phyloP scores from a whole-genome alignment of 2,329 filamentous ascomycete genomes.

The Cladophialophora immunda region DNA sequence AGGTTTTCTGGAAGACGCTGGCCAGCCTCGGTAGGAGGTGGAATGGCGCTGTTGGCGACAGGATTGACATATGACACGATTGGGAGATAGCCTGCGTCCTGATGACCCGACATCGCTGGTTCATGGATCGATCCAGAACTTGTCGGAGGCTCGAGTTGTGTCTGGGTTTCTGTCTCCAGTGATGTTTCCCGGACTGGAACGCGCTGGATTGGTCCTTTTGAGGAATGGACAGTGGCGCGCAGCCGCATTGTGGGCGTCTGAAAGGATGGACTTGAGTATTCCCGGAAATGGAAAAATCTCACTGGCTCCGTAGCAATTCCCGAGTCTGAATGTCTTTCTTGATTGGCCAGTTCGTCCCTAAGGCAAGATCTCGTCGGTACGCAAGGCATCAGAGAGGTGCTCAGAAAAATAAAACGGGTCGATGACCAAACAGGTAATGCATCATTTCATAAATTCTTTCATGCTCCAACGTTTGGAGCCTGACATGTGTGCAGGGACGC shows the following conservation, averaged over 20 bases:
- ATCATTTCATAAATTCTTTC: constrained; percentile 35
- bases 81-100: neutral
- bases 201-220: neutral
- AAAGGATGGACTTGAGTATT: neutral
- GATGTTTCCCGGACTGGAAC: neutral
- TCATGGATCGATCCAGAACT: neutral
- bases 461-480: constrained; percentile 39
- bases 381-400: neutral
- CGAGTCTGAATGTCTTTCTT: neutral
- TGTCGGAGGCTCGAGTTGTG: neutral
- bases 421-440: neutral
- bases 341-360: neutral
- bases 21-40: neutral
- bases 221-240: neutral
- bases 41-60: neutral
- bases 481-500: constrained; percentile 35
- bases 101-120: neutral
- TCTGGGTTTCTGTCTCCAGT: neutral
- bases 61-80: neutral
- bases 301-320: neutral
- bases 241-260: neutral
- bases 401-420: neutral
- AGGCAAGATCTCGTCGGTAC: neutral
- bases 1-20: neutral
- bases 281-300: neutral